Base-by-base conservation (phyloP, 345 rosid species). In the Erodium maritimum region DNA sequence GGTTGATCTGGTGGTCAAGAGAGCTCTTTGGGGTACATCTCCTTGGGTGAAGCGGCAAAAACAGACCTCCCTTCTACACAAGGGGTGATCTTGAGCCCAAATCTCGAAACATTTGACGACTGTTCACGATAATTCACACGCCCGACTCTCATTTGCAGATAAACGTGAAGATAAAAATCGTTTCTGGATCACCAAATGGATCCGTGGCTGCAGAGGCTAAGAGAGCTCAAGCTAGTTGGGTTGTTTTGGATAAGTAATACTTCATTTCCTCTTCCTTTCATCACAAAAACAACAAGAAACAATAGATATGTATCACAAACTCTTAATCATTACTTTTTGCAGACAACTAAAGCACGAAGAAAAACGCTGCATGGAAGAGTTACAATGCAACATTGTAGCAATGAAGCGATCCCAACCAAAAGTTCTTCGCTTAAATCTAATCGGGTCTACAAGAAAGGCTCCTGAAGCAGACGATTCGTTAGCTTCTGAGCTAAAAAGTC, bases 361-460 rank as follows among this genome's bases (percentile, higher is more conserved):
- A 74, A 90, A 82, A 68, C 58, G 80, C 59, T 87, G 97, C 82
- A 85, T 86, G 79, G 99, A 94, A 65, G 97, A 90, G 71, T 72
- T 94, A 69, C 96, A 94, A 54, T 94, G 99, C 69, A 94, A 94
- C 82, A 90, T 94, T 68, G 96, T 87, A 70, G 90, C 82, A 34
- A 90, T 90, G 87, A 94, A 87, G 76, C 90, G 84, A 50, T 84
- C 97, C 58, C 95, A 84, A 63, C 83, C 96, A 0, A 90, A 94
- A 78, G 87, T 94, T 69, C 82, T 94, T 24, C 96, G 99, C 56
- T 77, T 94, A 79, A 90, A 87, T 77, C 78, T 94, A 77, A 87
- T 82, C 63, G 96, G 97, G 59, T 70, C 82, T 1, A 73, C 93
- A 12, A 80, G 61, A 65, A 72, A 79, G 52, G 84, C 74, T 66